A percentile compares a stretch with the other conserved stretches of the same genome.
phyloP scores from a whole-genome alignment of 768 basidiomycete species.

The Lactarius psammicola region DNA sequence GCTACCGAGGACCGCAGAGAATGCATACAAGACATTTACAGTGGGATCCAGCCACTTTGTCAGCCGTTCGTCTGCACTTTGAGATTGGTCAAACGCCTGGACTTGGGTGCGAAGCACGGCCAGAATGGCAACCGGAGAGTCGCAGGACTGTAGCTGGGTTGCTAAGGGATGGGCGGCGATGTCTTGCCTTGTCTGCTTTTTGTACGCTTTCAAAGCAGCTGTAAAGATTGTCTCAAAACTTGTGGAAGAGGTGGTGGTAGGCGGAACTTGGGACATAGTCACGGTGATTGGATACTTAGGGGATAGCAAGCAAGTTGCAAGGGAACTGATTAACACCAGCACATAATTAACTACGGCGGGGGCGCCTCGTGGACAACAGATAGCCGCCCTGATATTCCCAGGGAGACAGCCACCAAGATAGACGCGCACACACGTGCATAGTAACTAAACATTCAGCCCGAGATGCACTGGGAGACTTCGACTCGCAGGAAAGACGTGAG shows the following conservation, averaged over 20 bases:
- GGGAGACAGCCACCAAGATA: no score
- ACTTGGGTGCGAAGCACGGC: background rate
- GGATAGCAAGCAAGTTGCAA: no score
- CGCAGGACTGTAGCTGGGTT: background rate
- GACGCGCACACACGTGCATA: no score
- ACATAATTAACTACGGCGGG: no score
- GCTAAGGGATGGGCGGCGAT: background rate
- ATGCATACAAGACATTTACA: background rate
- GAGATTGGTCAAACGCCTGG: background rate
- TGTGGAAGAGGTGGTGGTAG: background rate
- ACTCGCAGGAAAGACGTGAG: no score
- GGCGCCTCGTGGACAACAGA: background rate
- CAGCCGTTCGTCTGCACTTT: background rate
- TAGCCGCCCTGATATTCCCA: background rate
- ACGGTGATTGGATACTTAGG: no score
- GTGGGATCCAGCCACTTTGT: background rate
- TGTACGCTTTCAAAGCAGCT: background rate
- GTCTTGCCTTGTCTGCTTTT: background rate
- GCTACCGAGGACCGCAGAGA: background rate
- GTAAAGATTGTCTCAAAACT: background rate
- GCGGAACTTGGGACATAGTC: background rate
- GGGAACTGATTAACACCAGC: no score
- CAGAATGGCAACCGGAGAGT: background rate
- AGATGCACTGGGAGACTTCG: no score
- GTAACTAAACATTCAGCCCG: no score